These are phyloP conservation scores for Zygotorulaspora sp. DNA, from an alignment of 805 yeast genomes.

Conservation along the genomic window DNA sequence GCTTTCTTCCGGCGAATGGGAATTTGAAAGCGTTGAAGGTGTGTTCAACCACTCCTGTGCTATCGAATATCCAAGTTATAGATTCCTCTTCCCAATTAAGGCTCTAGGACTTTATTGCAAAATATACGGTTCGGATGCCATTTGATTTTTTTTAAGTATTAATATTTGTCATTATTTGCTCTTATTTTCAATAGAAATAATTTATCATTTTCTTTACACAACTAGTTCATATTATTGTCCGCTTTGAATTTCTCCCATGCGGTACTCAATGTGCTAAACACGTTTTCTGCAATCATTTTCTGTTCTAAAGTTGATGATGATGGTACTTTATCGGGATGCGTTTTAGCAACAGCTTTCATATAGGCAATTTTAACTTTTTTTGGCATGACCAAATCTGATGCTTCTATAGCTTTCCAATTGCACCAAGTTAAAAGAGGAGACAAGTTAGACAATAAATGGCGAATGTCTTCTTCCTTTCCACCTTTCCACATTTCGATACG, in stretches of 20 bases:
- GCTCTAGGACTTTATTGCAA: conserved; percentile 72
- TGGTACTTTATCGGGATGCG: conserved; percentile 82
- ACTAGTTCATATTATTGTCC: conserved; percentile 44
- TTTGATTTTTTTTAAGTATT: conserved; percentile 6
- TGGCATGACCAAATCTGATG: conserved; percentile 78
- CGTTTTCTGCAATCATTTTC: conserved; percentile 80
- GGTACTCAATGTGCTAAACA: conserved; percentile 74
- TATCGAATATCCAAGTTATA: conserved; percentile 92
- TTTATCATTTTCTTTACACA: too few species aligned
- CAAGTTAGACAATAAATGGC: conserved; percentile 70
- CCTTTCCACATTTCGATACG: conserved; percentile 58
- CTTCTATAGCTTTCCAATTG: conserved; percentile 61
- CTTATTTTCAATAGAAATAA: conserved; percentile 3
- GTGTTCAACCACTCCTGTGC: conserved; percentile 93
- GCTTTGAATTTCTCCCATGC: conserved; percentile 85
- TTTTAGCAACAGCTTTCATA: conserved; percentile 84
- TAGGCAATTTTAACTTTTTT: conserved; percentile 83
- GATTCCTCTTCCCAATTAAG: conserved; percentile 83
- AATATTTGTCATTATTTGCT: neutral
- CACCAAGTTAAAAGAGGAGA: conserved; percentile 65
- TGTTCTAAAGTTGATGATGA: conserved; percentile 54
- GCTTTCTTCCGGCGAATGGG: conserved; percentile 74
- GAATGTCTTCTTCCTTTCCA: conserved; percentile 75
- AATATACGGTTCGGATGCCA: conserved; percentile 12
- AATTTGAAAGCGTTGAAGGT: conserved; percentile 82